Evolutionary conservation across 257 asterid genomes (phyloP).

Genomic region (Forsythia viridissima): DNA sequence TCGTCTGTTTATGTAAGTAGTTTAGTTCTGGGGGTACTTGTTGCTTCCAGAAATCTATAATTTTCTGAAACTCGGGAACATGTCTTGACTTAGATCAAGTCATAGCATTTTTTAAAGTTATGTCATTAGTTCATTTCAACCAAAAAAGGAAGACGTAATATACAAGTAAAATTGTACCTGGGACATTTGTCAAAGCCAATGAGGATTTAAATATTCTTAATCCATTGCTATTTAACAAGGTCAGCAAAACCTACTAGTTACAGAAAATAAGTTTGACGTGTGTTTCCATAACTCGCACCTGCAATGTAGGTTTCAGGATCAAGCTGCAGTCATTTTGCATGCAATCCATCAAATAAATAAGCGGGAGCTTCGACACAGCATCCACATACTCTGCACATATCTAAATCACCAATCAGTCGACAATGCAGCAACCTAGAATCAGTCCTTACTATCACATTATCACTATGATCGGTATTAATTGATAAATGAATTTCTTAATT

Average conservation of each 20-base stretch:
- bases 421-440: constrained; percentile 22
- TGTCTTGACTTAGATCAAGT: neutral
- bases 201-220: neutral
- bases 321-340: constrained; percentile 79
- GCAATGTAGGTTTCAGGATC: constrained; percentile 53
- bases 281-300: constrained; percentile 49
- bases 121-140: neutral
- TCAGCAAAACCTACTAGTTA: constrained; percentile 15
- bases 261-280: constrained; percentile 1
- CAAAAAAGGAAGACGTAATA: neutral
- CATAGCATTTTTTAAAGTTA: neutral
- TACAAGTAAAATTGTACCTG: neutral
- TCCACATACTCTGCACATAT: constrained; percentile 60
- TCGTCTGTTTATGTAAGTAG: neutral
- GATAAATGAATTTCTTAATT: neutral
- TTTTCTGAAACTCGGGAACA: neutral
- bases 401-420: constrained; percentile 44
- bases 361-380: constrained; percentile 59
- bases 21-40: neutral
- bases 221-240: constrained; percentile 4
- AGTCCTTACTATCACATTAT: constrained; percentile 21
- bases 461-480: neutral
- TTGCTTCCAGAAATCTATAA: neutral
- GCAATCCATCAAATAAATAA: constrained; percentile 91
- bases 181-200: neutral